These are phyloP conservation scores for Periconia sp. DNA, from an alignment of 2,329 filamentous ascomycete species.

Conservation along the genomic window DNA sequence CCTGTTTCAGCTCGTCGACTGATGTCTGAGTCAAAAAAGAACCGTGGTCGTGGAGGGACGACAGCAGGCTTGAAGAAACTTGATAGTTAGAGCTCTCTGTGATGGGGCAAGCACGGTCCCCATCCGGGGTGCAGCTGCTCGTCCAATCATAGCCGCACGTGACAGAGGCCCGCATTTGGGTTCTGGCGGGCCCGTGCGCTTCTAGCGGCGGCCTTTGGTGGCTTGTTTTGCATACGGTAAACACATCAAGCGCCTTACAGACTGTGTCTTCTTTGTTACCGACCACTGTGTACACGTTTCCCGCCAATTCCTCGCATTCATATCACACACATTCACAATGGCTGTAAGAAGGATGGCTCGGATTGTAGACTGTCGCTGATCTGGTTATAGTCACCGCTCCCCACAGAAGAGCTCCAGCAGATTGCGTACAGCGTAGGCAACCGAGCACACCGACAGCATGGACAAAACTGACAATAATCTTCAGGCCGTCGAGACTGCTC, in stretches of 20 bases:
- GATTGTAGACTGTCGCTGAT: not conserved
- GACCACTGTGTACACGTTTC: too few species aligned
- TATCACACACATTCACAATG: constrained; percentile 28
- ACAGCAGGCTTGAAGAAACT: constrained; percentile 16
- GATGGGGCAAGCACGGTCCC: constrained; percentile 17
- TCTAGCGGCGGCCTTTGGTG: not conserved
- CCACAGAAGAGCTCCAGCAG: constrained; percentile 37
- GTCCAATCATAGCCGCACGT: constrained; percentile 38
- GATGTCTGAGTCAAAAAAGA: constrained; percentile 5
- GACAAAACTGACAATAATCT: constrained; percentile 8
- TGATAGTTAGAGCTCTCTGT: constrained; percentile 12
- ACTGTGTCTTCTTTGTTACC: constrained; percentile 5
- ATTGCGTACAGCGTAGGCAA: constrained; percentile 38
- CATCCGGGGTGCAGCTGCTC: constrained; percentile 9
- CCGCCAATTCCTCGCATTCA: too few species aligned
- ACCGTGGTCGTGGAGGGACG: constrained; percentile 8
- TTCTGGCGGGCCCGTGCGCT: not conserved
- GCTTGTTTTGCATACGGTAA: not conserved
- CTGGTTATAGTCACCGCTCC: constrained; percentile 34
- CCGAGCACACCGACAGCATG: not conserved
- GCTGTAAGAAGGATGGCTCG: constrained; percentile 21
- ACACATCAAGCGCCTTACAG: too few species aligned
- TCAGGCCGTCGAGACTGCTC: constrained; percentile 81
- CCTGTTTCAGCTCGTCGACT: constrained; percentile 8
- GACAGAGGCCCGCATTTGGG: constrained; percentile 15